phyloP scores from a whole-genome alignment of 2,329 filamentous ascomycete genomes.

The Lecanicillium sp. region DNA sequence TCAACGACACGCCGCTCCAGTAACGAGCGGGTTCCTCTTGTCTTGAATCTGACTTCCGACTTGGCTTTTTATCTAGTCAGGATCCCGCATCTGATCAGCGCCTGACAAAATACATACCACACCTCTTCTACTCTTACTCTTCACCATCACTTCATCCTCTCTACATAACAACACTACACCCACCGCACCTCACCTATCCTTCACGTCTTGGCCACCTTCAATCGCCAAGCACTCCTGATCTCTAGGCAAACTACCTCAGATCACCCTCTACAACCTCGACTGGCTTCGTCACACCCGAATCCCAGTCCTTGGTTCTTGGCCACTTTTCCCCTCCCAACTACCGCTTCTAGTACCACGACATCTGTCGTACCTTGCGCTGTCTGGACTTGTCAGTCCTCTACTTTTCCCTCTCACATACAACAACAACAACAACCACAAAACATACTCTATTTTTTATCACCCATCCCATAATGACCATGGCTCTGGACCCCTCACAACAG shows the following conservation, averaged over 20 bases:
- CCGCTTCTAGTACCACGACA: neutral
- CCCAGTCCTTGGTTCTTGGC: neutral
- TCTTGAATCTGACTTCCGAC: conserved; percentile 27
- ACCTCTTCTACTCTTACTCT: neutral
- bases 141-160: conserved; percentile 16
- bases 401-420: conserved; percentile 12
- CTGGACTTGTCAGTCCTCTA: conserved; percentile 17
- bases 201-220: neutral
- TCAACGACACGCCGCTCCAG: conserved; percentile 10
- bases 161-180: no score
- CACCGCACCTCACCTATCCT: conserved; percentile 3
- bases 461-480: conserved; percentile 76
- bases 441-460: neutral
- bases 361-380: conserved; percentile 13
- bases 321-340: neutral
- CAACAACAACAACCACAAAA: conserved; percentile 11
- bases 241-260: neutral
- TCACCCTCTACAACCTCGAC: neutral
- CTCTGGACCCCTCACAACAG: conserved; percentile 85
- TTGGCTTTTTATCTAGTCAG: conserved; percentile 39
- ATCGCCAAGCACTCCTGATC: conserved; percentile 5
- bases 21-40: conserved; percentile 25
- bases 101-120: neutral
- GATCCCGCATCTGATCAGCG: conserved; percentile 50
- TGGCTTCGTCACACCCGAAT: neutral